Evolutionary conservation across 2,329 filamentous ascomycete species (phyloP).

Genomic region (Penicillium griseofulvum): DNA sequence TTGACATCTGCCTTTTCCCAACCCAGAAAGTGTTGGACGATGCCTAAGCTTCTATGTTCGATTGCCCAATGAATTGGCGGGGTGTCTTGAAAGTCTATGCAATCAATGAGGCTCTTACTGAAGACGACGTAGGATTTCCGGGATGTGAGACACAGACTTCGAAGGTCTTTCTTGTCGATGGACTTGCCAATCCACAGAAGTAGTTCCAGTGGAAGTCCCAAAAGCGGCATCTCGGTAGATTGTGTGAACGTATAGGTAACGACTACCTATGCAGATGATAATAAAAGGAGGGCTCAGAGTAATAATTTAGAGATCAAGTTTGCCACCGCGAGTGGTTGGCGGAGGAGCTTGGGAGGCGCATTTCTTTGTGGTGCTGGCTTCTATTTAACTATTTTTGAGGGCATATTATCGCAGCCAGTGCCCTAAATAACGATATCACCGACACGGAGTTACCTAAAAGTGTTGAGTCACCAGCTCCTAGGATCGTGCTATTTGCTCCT

Average conservation of each 20-base stretch:
- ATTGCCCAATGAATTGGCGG: background rate
- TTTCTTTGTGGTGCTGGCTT: background rate
- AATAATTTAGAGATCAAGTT: background rate
- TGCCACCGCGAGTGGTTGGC: background rate
- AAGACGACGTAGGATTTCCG: background rate
- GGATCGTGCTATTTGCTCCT: background rate
- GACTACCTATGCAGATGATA: no score
- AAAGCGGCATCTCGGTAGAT: background rate
- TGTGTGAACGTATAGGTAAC: no score
- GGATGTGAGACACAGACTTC: background rate
- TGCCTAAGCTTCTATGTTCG: background rate
- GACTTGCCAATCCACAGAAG: conserved; percentile 1
- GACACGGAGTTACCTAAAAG: background rate
- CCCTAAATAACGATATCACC: no score
- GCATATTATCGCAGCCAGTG: no score
- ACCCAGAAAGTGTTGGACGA: background rate
- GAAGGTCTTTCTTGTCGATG: background rate
- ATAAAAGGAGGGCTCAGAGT: background rate
- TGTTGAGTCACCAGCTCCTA: background rate
- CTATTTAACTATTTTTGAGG: background rate
- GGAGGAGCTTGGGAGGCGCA: background rate
- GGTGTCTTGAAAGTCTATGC: background rate
- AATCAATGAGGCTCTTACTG: background rate
- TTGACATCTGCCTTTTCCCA: conserved; percentile 1
- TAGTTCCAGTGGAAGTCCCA: no score